A percentile compares a stretch with the other conserved stretches of the same genome.
phyloP scores from a whole-genome alignment of 768 basidiomycete genomes.

The Phaeotremella fagi region DNA sequence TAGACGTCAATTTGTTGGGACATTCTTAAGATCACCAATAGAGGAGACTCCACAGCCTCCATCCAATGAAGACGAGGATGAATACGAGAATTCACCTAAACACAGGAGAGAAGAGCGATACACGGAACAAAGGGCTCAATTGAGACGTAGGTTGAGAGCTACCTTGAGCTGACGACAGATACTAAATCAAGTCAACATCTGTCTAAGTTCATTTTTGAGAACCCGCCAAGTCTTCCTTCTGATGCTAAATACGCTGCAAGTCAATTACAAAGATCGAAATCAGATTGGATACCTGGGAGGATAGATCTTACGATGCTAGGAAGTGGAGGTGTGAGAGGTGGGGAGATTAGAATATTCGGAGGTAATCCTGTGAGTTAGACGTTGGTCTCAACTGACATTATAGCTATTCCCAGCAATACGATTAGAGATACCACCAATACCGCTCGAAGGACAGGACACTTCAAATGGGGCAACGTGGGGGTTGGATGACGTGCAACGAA shows the following conservation, averaged over 20 bases:
- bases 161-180: not conserved
- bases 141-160: not conserved
- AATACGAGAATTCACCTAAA: not conserved
- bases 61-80: not conserved
- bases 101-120: not conserved
- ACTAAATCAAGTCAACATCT: not conserved
- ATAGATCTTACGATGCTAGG: conserved; percentile 4
- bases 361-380: not conserved
- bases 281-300: no score
- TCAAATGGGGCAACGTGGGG: not conserved
- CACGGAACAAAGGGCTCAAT: not conserved
- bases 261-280: no score
- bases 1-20: no score
- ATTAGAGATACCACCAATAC: not conserved
- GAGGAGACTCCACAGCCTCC: no score
- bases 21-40: no score
- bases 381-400: not conserved
- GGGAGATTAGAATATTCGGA: not conserved
- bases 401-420: not conserved
- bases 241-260: no score
- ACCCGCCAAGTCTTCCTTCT: no score
- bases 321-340: conserved; percentile 4
- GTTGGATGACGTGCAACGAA: conserved; percentile 8
- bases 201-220: no score
- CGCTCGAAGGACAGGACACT: not conserved